Conservation (phyloP, 2,329 filamentous ascomycete genomes). For the Fusarium anthophilum region DNA sequence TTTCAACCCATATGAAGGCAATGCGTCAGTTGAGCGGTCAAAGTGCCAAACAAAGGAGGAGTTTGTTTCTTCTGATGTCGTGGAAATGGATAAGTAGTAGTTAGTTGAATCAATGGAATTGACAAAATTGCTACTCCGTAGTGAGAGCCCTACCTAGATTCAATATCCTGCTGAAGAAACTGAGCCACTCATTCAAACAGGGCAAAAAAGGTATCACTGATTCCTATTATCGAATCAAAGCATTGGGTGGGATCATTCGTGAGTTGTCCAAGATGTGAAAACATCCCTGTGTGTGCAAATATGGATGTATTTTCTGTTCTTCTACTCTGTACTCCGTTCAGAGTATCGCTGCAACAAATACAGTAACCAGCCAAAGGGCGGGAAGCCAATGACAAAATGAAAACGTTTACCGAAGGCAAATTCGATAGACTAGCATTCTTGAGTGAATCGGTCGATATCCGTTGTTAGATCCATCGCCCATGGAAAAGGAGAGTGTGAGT, state of each 20-base stretch:
- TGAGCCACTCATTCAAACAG: neutral
- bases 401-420: constrained; percentile 7
- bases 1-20: constrained; percentile 37
- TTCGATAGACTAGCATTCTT: neutral
- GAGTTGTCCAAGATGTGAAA: neutral
- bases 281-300: constrained; percentile 3
- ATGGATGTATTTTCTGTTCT: neutral
- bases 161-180: neutral
- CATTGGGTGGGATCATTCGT: neutral
- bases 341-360: neutral
- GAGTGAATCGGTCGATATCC: neutral
- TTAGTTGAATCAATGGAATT: neutral
- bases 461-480: neutral
- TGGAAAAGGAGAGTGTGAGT: constrained; percentile 18
- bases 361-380: neutral
- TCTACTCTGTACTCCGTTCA: too few relatives aligned
- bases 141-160: neutral
- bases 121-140: neutral
- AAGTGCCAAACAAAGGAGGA: constrained; percentile 24
- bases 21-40: constrained; percentile 32
- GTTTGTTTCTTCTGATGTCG: constrained; percentile 23
- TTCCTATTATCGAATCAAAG: neutral
- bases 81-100: neutral
- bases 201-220: neutral
- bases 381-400: neutral